These are phyloP conservation scores for Sarocladium kiliense DNA, from an alignment of 2,329 filamentous ascomycete species.

Conservation along the genomic window DNA sequence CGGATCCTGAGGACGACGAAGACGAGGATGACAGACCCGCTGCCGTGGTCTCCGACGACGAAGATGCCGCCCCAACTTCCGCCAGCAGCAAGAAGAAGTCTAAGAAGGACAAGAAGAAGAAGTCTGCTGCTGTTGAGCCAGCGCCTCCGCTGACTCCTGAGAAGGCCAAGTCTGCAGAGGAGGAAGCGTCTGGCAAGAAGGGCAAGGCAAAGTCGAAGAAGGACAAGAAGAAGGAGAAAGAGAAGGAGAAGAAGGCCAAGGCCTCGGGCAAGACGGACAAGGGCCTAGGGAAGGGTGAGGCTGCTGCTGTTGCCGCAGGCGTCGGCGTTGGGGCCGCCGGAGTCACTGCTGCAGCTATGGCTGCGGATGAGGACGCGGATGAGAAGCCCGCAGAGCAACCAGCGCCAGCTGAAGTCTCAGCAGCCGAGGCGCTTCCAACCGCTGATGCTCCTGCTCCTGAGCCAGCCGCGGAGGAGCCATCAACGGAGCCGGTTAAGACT, in stretches of 20 bases:
- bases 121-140: constrained; percentile 1
- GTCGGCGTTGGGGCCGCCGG: constrained; percentile 5
- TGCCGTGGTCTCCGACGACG: constrained; percentile 1
- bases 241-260: constrained; percentile 13
- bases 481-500: not conserved
- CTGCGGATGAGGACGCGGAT: not conserved
- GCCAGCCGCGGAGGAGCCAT: not conserved
- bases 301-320: not conserved
- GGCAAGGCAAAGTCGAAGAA: constrained; percentile 14
- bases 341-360: not conserved
- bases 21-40: constrained; percentile 6
- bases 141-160: not conserved
- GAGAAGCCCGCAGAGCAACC: not conserved
- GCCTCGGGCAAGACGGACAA: constrained; percentile 10
- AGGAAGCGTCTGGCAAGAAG: constrained; percentile 10
- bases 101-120: constrained; percentile 15
- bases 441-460: not conserved
- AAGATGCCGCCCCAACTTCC: not conserved
- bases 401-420: not conserved
- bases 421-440: not conserved
- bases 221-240: constrained; percentile 18
- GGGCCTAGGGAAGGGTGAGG: constrained; percentile 2
- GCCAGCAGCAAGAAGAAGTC: constrained; percentile 5
- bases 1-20: not conserved
- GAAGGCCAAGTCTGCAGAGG: not conserved